Percentiles rank a stretch among this genome's conserved stretches.
phyloP scores from a whole-genome alignment of 169 alveolate genomes.

The Condylostoma magnum region DNA sequence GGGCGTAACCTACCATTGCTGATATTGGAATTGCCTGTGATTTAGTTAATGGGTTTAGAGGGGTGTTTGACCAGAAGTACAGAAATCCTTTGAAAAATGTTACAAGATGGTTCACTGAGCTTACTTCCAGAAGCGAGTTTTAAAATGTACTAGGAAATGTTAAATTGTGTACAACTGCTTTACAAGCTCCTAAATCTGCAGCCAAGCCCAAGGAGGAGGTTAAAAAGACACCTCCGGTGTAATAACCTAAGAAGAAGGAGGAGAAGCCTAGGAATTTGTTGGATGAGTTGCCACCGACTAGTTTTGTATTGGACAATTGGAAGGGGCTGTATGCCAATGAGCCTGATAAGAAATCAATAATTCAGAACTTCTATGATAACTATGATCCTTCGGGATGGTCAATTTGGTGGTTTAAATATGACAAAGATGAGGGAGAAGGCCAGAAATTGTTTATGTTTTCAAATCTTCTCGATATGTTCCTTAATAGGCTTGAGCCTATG shows the following conservation, averaged over 20 bases:
- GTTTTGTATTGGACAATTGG: conserved; percentile 91
- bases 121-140: conserved; percentile 61
- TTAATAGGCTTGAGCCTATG: conserved; percentile 92
- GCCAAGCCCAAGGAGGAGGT: conserved; percentile 32
- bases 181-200: conserved; percentile 45
- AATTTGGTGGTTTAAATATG: conserved; percentile 91
- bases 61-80: conserved; percentile 51
- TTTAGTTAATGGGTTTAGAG: conserved; percentile 64
- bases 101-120: conserved; percentile 60
- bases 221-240: conserved; percentile 29
- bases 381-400: conserved; percentile 90
- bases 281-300: conserved; percentile 89
- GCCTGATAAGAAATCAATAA: conserved; percentile 85
- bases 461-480: conserved; percentile 94
- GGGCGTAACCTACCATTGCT: conserved; percentile 87
- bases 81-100: conserved; percentile 65
- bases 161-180: conserved; percentile 49
- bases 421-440: conserved; percentile 94
- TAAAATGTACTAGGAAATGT: conserved; percentile 66
- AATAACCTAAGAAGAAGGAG: conserved; percentile 37
- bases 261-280: conserved; percentile 71
- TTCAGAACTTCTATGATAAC: conserved; percentile 87
- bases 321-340: conserved; percentile 92
- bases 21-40: conserved; percentile 83
- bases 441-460: conserved; percentile 83